Base-by-base conservation (phyloP, 768 basidiomycete genomes). In the Trametes cubensis region DNA sequence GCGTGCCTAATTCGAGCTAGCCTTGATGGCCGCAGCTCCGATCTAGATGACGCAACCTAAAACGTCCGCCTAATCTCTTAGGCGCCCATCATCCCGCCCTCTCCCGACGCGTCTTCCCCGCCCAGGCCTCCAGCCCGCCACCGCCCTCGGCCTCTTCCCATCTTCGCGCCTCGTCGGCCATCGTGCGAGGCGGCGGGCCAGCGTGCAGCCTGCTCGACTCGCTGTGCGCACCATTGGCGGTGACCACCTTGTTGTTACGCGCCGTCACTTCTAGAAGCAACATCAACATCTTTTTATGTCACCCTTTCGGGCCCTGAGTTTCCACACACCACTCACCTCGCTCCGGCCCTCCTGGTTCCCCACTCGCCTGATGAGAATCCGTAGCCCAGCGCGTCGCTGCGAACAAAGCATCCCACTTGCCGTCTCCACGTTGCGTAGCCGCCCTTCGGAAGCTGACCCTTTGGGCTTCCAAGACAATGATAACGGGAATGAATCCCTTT, bases 11-110 rank as follows among this genome's bases (percentile, higher is more conserved):
- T 66, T 69, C 67, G 65, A 69, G 60, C 67, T 69, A 69, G 67
- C 61, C 57, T 54, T 71, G 69, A 73, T 73, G 70, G 69, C 69
- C 70, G 70, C 72, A 67, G 66, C 66, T 63, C 65, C 62, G 68
- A 72, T 72, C 71, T 69, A 70, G 70, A 72, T 72, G 68, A 69
- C 70, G 67, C 68, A 71, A 71, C 68, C 66, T 58, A 62, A 58
- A 52, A 50, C 65, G 54, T 62, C 65, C 65, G 65, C 58, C 58
- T 45, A 57, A 44, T 59, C 48, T 44, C 50, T 41, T 47, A 51
- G 39, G 46, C 60, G 55, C 62, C 58, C 58, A 46, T 38, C 65
- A 21, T 17, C 56, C 25, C 41, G 39, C 53, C 52, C 34, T 39
- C 55, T 28, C 42, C 45, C 60, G 59, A 48, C 58, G 40, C 42